Percentiles rank a stretch among this genome's conserved stretches.
Evolutionary conservation across 768 basidiomycete genomes (phyloP).

Genomic region (Collybia sp.): DNA sequence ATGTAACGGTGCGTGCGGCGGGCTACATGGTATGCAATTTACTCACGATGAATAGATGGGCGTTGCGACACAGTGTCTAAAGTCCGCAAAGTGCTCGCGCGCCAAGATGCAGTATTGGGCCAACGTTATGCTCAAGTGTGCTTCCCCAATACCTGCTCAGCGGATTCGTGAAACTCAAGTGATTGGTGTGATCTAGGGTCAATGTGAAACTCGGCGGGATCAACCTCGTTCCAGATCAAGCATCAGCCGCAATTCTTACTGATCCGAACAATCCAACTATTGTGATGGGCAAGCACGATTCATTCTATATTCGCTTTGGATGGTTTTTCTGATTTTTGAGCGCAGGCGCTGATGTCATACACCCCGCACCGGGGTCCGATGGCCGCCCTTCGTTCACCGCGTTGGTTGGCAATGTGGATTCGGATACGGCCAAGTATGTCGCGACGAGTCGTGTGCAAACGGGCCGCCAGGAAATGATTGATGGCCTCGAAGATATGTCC

Average conservation of each 20-base stretch:
- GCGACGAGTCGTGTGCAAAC: slow-evolving; percentile 51
- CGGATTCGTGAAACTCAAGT: background rate
- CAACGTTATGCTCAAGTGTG: slow-evolving; percentile 75
- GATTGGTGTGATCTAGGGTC: slow-evolving; percentile 36
- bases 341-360: slow-evolving; percentile 75
- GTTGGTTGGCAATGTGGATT: slow-evolving; percentile 72
- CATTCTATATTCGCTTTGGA: background rate
- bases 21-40: background rate
- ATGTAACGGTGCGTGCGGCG: slow-evolving; percentile 26
- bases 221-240: slow-evolving; percentile 66
- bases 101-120: slow-evolving; percentile 79
- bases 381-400: slow-evolving; percentile 75
- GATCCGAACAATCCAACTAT: slow-evolving; percentile 72
- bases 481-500: slow-evolving; percentile 60
- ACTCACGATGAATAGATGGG: slow-evolving; percentile 47
- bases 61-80: slow-evolving; percentile 78
- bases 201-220: slow-evolving; percentile 85
- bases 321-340: slow-evolving; percentile 1
- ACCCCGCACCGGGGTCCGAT: slow-evolving; percentile 70
- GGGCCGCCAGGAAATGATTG: slow-evolving; percentile 65
- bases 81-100: slow-evolving; percentile 52
- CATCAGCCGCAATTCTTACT: slow-evolving; percentile 48
- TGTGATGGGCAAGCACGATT: slow-evolving; percentile 46
- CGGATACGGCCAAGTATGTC: slow-evolving; percentile 61
- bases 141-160: background rate